Evolutionary conservation across 306 rosid species (phyloP).

Genomic region (Vigna radiata): DNA sequence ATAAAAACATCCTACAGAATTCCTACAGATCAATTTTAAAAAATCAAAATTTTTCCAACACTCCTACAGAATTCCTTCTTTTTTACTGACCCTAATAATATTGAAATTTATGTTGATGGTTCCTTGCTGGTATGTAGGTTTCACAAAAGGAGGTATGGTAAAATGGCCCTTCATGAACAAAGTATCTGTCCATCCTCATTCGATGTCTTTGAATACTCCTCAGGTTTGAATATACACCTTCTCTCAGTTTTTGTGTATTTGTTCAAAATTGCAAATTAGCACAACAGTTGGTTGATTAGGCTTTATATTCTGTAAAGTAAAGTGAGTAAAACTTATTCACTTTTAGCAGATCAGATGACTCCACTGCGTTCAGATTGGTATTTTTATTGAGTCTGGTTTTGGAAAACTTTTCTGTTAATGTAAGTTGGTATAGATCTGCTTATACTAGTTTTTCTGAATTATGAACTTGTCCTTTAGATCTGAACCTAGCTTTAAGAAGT

Average conservation of each 20-base stretch:
- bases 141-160: conserved; percentile 44
- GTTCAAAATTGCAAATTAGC: conserved; percentile 16
- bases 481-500: conserved; percentile 16
- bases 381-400: conserved; percentile 33
- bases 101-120: conserved; percentile 31
- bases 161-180: conserved; percentile 70
- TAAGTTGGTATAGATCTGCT: conserved; percentile 13
- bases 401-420: background rate
- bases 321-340: conserved; percentile 9
- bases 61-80: conserved; percentile 1
- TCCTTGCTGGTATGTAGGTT: conserved; percentile 49
- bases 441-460: conserved; percentile 15
- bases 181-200: conserved; percentile 63
- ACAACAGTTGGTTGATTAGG: conserved; percentile 1
- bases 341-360: conserved; percentile 7
- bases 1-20: background rate
- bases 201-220: conserved; percentile 59
- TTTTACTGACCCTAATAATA: background rate
- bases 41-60: background rate
- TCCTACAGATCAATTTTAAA: background rate
- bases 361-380: background rate
- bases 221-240: conserved; percentile 52
- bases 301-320: background rate
- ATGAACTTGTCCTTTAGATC: conserved; percentile 18
- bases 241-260: conserved; percentile 10